Evolutionary conservation across 2,329 filamentous ascomycete genomes (phyloP), one percentile per base, ranked within the genome.

Genomic region (Chaetomium sp.): DNA sequence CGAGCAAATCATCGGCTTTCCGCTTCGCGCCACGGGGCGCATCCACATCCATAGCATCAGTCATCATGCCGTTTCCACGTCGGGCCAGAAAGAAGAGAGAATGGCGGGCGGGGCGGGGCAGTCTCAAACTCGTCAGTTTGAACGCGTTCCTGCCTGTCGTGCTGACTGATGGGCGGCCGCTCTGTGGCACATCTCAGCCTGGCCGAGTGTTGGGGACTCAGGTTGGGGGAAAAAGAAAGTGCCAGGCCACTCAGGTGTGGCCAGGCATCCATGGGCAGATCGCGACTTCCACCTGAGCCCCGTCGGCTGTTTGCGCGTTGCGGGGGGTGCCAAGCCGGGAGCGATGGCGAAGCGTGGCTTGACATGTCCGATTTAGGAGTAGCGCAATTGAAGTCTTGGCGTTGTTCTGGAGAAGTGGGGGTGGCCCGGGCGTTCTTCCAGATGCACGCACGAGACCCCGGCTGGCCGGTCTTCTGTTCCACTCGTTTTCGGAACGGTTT

Each of bases 1-100:
- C 47, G 11, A 38, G 7, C n/a, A 62, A 51, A 12, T 33, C 71
- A 2, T 68, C 67, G 14, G 75, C 76, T 62, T 80, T 81, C 45
- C 79, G 70, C 68, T 81, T 81, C 55, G 68, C 72, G 52, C 78
- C 77, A 43, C 69, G 67, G 35, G 70, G 66, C 52, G 63, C 65
- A 57, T 77, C 74, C 48, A 77, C 52, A 41, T 78, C 75, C 74
- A 79, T 79, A 42, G 61, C 58, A 45, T 76, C 74, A 42, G 62
- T 59, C 69, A 73, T 72, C 9, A 34, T 48, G n/a, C 40, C 33
- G 14, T 33, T 52, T 27, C 9, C 7, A 12, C 36, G 35, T 11
- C 5, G 37, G 27, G 27, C 34, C 8, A 7, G 44, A 12, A 38
- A 38, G 34, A 32, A 35, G 33, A 14, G 38, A 11, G 3, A 27